Conservation (phyloP, 257 asterid genomes). For the Galeopsis tetrahit region DNA sequence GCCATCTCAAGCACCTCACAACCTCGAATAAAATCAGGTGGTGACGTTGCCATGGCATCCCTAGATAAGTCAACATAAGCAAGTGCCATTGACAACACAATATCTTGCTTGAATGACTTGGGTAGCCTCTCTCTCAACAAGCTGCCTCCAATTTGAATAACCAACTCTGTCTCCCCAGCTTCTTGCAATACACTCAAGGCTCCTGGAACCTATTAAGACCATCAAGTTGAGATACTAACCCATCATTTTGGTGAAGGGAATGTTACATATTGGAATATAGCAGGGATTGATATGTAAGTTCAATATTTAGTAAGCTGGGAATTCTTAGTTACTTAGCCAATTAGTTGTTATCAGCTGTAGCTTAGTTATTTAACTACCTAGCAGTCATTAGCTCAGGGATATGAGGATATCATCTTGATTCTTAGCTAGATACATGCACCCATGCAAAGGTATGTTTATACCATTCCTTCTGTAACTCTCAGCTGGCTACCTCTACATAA, state of each 20-base stretch:
- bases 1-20: slow-evolving; percentile 94
- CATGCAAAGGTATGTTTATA: background rate
- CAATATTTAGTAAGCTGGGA: background rate
- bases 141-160: slow-evolving; percentile 82
- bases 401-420: background rate
- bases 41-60: slow-evolving; percentile 84
- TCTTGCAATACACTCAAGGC: slow-evolving; percentile 92
- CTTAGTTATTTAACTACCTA: background rate
- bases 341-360: background rate
- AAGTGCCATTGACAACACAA: slow-evolving; percentile 88
- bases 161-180: slow-evolving; percentile 88
- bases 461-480: background rate
- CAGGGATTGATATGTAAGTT: background rate
- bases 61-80: slow-evolving; percentile 92
- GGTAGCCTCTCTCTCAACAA: slow-evolving; percentile 89
- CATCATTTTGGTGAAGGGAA: background rate
- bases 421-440: background rate
- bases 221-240: slow-evolving; percentile 3
- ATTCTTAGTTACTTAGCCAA: background rate
- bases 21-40: slow-evolving; percentile 88
- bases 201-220: slow-evolving; percentile 75
- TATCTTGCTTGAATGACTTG: slow-evolving; percentile 92
- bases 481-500: background rate
- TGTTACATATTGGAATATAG: background rate
- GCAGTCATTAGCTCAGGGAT: background rate